Evolutionary conservation across 2,329 filamentous ascomycete species (phyloP).

Genomic region (Penicillium sp.): DNA sequence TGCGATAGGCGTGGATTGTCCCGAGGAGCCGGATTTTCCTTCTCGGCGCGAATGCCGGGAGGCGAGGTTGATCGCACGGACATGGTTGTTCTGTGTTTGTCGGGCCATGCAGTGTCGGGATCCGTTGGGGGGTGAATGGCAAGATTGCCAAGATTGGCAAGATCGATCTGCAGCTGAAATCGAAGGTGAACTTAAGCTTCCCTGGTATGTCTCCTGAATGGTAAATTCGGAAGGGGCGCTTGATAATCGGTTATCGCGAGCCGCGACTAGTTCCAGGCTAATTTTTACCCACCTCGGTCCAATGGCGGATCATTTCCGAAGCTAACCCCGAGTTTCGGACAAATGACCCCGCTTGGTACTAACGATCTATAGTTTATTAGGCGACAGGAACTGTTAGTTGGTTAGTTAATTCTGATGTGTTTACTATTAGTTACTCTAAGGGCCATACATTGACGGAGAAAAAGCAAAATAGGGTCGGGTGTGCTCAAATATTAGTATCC

Average conservation of each 20-base stretch:
- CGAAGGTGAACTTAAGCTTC: background rate
- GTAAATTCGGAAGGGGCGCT: constrained; percentile 9
- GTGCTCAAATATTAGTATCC: background rate
- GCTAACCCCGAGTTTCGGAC: background rate
- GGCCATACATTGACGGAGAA: background rate
- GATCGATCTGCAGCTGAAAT: background rate
- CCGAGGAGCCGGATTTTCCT: background rate
- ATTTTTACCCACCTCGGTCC: background rate
- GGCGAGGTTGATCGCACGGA: background rate
- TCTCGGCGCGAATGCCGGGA: constrained; percentile 8
- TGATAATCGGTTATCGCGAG: constrained; percentile 18
- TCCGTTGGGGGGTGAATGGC: background rate
- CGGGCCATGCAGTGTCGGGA: background rate
- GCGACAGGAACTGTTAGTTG: background rate
- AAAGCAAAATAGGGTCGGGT: background rate
- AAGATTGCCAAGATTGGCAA: too few species aligned
- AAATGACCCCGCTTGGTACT: background rate
- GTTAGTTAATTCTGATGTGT: background rate
- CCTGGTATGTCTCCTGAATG: background rate
- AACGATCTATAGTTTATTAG: background rate
- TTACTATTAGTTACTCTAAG: background rate
- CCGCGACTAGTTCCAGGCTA: constrained; percentile 1
- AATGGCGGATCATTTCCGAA: background rate
- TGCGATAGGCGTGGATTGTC: background rate
- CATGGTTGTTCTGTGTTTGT: background rate